phyloP scores from a whole-genome alignment of 805 yeast genomes.

The Barnettozyma vustinii region DNA sequence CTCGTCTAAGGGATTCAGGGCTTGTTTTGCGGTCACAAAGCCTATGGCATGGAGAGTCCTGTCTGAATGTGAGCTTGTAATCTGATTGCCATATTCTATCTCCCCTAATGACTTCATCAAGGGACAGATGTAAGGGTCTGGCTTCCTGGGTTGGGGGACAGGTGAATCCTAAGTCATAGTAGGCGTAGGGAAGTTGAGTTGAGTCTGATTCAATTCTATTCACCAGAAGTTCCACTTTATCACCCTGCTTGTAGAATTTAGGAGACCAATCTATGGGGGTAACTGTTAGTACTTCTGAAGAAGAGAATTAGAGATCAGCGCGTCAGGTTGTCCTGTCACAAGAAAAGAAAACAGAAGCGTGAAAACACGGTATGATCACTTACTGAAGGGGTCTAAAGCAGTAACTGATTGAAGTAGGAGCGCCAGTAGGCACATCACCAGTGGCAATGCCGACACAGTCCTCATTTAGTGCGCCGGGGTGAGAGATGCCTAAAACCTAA shows the following conservation, averaged over 20 bases:
- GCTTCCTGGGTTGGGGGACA: constrained; percentile 58
- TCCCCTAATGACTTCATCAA: constrained; percentile 76
- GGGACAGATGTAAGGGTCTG: constrained; percentile 60
- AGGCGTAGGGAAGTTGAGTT: constrained; percentile 73
- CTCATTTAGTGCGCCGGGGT: neutral
- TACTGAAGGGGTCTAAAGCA: constrained; percentile 24
- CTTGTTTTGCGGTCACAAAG: constrained; percentile 62
- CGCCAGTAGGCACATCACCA: constrained; percentile 1
- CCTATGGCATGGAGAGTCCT: constrained; percentile 60
- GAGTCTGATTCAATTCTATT: constrained; percentile 75
- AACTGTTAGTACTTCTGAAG: neutral
- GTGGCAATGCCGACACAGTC: neutral
- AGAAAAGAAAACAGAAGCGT: neutral
- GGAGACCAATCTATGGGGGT: constrained; percentile 29
- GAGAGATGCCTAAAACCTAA: neutral
- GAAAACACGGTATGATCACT: constrained; percentile 2
- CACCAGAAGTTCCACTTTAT: constrained; percentile 61
- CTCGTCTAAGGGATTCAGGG: constrained; percentile 46
- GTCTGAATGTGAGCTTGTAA: constrained; percentile 55
- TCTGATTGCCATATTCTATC: constrained; percentile 76
- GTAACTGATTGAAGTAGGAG: neutral
- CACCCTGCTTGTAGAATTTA: constrained; percentile 41
- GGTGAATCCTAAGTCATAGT: constrained; percentile 72
- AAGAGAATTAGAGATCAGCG: neutral
- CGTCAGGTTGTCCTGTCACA: neutral